Conservation (phyloP, 202 grass and related monocot species). For the Brachypodium distachyon region DNA sequence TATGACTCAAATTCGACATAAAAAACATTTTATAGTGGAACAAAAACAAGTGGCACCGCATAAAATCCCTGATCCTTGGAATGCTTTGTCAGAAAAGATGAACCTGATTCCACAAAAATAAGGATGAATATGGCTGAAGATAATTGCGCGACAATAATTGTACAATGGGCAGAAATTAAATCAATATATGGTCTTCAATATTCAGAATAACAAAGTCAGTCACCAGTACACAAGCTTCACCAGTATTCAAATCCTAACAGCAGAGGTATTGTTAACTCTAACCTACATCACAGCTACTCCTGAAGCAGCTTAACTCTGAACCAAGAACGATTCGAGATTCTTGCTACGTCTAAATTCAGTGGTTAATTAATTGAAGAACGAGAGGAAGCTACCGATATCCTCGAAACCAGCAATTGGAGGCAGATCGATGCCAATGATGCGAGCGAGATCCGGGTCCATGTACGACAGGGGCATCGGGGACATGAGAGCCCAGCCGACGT, state of each 20-base stretch:
- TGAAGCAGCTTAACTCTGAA: not conserved
- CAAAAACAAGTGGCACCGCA: too few relatives aligned
- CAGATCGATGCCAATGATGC: not conserved
- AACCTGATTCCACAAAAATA: not conserved
- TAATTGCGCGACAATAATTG: too few relatives aligned
- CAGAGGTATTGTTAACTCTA: not conserved
- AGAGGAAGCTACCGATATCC: slow-evolving; percentile 19
- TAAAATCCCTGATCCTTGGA: not conserved
- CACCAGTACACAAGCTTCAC: not conserved
- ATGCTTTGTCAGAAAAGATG: slow-evolving; percentile 3
- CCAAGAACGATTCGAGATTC: not conserved
- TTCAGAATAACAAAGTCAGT: not conserved
- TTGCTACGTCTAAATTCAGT: not conserved
- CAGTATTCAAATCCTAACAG: not conserved
- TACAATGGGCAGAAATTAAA: not conserved
- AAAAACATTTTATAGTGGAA: not conserved
- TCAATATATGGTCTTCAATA: not conserved
- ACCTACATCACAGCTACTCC: not conserved
- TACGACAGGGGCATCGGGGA: slow-evolving; percentile 7
- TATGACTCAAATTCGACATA: not conserved
- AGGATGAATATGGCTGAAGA: slow-evolving; percentile 16
- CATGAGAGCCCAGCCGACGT: not conserved
- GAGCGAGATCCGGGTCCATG: slow-evolving; percentile 2
- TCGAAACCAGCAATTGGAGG: slow-evolving; percentile 9
- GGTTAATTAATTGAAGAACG: slow-evolving; percentile 18